Evolutionary conservation across 164 flowering plant genomes (phyloP).

Genomic region (Tinospora cordifolia): DNA sequence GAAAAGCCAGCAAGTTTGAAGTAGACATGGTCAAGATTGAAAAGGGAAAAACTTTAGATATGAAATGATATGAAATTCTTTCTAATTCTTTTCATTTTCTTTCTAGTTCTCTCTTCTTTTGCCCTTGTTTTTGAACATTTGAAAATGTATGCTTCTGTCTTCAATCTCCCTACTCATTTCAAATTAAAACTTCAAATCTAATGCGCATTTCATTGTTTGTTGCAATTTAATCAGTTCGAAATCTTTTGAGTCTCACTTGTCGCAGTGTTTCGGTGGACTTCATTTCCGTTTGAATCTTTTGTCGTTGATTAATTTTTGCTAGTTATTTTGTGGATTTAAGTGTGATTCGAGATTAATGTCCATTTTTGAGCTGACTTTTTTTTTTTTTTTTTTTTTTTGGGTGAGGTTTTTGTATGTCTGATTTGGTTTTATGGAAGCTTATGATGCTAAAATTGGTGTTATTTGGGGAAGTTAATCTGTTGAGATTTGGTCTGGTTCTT

Average conservation of each 20-base stretch:
- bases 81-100: background rate
- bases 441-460: background rate
- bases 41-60: too few relatives aligned
- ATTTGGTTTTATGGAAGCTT: constrained; percentile 10
- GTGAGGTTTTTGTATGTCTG: constrained; percentile 1
- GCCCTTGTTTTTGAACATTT: background rate
- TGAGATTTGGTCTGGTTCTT: constrained; percentile 7
- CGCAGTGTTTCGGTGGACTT: background rate
- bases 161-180: background rate
- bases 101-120: too few relatives aligned
- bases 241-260: background rate
- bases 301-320: background rate
- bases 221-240: background rate
- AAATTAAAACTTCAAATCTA: background rate
- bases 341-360: background rate
- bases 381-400: too few relatives aligned
- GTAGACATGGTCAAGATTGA: too few relatives aligned
- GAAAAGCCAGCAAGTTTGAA: too few relatives aligned
- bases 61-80: too few relatives aligned
- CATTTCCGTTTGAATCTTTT: background rate
- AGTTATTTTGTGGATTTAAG: background rate
- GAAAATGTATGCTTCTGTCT: background rate
- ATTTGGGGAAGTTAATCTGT: background rate
- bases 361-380: background rate
- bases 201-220: too few relatives aligned